Conservation (phyloP, 2,329 filamentous ascomycete species). For the Akanthomyces muscarius region DNA sequence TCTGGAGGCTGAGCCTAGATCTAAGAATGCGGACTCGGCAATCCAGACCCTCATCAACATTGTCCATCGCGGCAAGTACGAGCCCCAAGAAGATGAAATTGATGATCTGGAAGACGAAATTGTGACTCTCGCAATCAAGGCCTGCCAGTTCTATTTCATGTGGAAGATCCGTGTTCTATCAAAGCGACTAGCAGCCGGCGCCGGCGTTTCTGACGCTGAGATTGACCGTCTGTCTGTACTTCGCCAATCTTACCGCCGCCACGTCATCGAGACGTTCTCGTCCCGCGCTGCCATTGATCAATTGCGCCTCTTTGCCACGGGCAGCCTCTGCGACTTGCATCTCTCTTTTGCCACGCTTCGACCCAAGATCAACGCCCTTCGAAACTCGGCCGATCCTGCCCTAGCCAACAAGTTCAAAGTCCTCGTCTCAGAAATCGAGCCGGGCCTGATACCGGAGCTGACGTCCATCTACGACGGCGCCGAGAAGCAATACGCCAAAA, state of each 20-base stretch:
- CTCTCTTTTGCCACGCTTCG: constrained; percentile 73
- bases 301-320: constrained; percentile 69
- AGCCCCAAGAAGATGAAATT: constrained; percentile 63
- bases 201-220: constrained; percentile 51
- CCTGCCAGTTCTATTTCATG: constrained; percentile 86
- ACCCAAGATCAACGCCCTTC: constrained; percentile 43
- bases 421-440: constrained; percentile 65
- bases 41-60: constrained; percentile 70
- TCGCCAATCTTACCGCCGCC: constrained; percentile 55
- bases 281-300: constrained; percentile 69
- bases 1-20: constrained; percentile 60
- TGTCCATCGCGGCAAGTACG: constrained; percentile 67
- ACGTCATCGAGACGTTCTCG: constrained; percentile 65
- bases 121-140: constrained; percentile 70
- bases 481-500: constrained; percentile 75
- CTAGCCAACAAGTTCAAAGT: constrained; percentile 30
- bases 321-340: constrained; percentile 76
- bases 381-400: constrained; percentile 25
- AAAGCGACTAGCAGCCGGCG: constrained; percentile 51
- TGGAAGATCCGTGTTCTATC: constrained; percentile 73
- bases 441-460: constrained; percentile 61
- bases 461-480: constrained; percentile 72
- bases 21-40: constrained; percentile 46
- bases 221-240: constrained; percentile 57
- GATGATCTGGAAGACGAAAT: constrained; percentile 77